A percentile compares a stretch with the other conserved stretches of the same genome.
These are phyloP conservation scores for Scutellaria baicalensis DNA, from an alignment of 257 asterid species.

Conservation along the genomic window DNA sequence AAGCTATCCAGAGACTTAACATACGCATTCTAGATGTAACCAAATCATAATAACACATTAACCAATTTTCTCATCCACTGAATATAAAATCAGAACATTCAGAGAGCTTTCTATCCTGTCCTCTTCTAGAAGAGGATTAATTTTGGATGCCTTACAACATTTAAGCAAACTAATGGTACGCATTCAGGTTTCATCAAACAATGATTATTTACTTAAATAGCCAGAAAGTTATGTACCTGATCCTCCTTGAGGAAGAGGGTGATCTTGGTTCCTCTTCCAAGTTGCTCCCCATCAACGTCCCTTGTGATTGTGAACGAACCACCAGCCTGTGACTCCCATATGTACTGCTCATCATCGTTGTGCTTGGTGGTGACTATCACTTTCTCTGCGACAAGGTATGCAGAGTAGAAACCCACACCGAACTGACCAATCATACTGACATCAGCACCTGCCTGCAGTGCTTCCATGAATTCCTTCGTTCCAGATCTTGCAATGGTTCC, in stretches of 20 bases:
- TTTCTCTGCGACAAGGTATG: conserved; percentile 34
- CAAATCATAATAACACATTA: too few species aligned
- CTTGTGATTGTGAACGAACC: conserved; percentile 42
- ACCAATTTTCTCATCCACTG: too few species aligned
- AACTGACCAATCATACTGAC: conserved; percentile 47
- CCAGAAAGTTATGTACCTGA: conserved; percentile 21
- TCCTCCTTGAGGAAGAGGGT: conserved; percentile 46
- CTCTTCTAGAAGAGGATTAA: too few species aligned
- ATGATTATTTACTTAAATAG: background rate
- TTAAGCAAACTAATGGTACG: too few species aligned
- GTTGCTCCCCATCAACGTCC: conserved; percentile 34
- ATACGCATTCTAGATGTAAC: too few species aligned
- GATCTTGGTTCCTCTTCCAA: conserved; percentile 48
- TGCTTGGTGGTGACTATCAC: conserved; percentile 43
- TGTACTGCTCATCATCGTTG: conserved; percentile 43
- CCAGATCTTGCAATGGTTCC: conserved; percentile 48
- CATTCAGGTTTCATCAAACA: too few species aligned
- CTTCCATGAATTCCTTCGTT: conserved; percentile 47
- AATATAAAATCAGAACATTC: too few species aligned
- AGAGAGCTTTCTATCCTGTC: too few species aligned
- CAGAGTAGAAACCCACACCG: conserved; percentile 42
- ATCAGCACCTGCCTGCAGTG: conserved; percentile 44
- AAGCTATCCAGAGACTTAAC: too few species aligned
- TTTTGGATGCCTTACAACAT: too few species aligned
- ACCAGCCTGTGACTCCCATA: conserved; percentile 49